Evolutionary conservation across 2,329 filamentous ascomycete genomes (phyloP).

Genomic region (Didymella sp.): DNA sequence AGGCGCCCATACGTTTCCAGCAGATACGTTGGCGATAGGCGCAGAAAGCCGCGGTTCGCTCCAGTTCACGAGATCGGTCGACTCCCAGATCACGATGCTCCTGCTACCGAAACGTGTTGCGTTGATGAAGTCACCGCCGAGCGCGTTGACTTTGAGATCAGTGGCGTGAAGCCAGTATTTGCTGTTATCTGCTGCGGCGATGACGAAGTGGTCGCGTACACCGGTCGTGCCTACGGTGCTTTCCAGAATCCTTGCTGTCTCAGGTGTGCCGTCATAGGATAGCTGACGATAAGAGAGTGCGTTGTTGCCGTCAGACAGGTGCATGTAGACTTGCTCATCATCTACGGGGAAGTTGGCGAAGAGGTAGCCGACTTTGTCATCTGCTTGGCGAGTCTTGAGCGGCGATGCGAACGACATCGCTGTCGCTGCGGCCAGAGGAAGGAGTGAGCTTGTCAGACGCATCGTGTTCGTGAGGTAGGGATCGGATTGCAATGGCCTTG

Average conservation of each 20-base stretch:
- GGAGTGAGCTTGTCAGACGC: neutral
- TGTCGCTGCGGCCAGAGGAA: neutral
- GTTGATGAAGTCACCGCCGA: constrained; percentile 16
- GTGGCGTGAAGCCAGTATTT: constrained; percentile 19
- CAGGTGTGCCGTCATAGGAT: constrained; percentile 11
- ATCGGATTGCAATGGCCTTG: neutral
- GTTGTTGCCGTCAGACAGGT: constrained; percentile 13
- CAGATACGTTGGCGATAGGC: constrained; percentile 10
- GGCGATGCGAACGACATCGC: neutral
- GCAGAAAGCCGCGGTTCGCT: constrained; percentile 10
- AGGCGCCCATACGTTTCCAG: constrained; percentile 15
- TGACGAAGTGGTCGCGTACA: constrained; percentile 15
- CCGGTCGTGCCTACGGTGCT: constrained; percentile 8
- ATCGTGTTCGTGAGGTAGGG: neutral
- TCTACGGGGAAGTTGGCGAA: constrained; percentile 14
- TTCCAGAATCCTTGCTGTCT: constrained; percentile 10
- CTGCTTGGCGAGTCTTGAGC: constrained; percentile 4
- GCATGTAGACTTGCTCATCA: constrained; percentile 19
- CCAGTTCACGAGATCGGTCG: constrained; percentile 11
- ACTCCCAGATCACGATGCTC: constrained; percentile 17
- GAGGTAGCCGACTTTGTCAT: constrained; percentile 14
- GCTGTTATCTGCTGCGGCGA: constrained; percentile 8
- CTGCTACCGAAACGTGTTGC: constrained; percentile 17
- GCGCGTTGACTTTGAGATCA: constrained; percentile 13
- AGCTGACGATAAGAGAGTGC: constrained; percentile 10